Percentiles rank a stretch among this genome's conserved stretches.
These are phyloP conservation scores for Paxillus ammoniavirescens DNA, from an alignment of 768 basidiomycete genomes.

Conservation along the genomic window DNA sequence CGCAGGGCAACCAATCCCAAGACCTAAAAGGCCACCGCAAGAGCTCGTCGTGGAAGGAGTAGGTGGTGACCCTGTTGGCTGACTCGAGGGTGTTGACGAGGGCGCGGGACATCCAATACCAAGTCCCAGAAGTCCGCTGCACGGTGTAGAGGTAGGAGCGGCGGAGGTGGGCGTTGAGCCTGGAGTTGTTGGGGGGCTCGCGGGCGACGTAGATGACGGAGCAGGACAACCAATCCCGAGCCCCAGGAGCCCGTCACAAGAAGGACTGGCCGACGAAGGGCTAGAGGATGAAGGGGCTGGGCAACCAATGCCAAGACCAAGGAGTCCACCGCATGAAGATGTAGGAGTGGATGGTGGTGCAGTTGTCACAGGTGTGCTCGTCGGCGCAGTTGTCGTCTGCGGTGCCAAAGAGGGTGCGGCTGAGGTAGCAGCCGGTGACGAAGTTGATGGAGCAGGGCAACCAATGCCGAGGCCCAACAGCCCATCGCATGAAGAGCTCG, in stretches of 20 bases:
- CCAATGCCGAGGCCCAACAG: constrained; percentile 19
- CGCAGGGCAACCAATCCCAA: constrained; percentile 11
- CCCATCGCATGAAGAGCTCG: constrained; percentile 15
- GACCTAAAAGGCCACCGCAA: constrained; percentile 10
- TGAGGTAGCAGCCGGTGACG: constrained; percentile 1
- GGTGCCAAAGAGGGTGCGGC: neutral
- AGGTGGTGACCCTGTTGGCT: neutral
- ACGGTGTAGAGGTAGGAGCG: constrained; percentile 5
- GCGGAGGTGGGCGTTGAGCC: neutral
- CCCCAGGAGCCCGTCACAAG: constrained; percentile 10
- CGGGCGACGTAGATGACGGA: neutral
- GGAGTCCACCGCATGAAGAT: neutral
- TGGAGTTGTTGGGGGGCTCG: neutral
- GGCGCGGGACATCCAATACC: constrained; percentile 8
- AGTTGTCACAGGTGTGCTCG: neutral
- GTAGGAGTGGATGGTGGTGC: neutral
- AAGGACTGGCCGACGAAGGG: neutral
- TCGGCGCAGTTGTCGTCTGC: neutral
- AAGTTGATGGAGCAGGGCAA: constrained; percentile 8
- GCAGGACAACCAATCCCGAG: constrained; percentile 11
- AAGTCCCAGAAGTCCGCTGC: constrained; percentile 10
- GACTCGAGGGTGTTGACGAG: neutral
- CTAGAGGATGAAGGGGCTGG: neutral
- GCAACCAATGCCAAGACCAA: constrained; percentile 12
- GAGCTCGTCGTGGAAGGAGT: neutral